phyloP scores from a whole-genome alignment of 192 early-diverging fungal species.

The Linnemannia schmuckeri region DNA sequence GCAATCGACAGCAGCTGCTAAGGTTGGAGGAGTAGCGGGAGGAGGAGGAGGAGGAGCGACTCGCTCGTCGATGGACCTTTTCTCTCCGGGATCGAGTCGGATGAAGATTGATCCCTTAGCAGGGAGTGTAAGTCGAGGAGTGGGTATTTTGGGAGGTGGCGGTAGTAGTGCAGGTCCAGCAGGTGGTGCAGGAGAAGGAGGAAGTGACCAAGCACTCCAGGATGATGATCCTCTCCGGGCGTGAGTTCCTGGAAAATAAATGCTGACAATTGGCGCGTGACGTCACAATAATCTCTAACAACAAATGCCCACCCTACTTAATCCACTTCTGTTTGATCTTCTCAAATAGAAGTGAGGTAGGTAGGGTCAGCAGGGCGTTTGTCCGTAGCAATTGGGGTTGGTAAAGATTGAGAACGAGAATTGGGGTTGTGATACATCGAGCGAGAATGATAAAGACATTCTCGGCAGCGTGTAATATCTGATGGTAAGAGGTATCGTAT shows the following conservation, averaged over 20 bases:
- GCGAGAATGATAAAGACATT: no score
- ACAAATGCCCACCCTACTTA: no score
- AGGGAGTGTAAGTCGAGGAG: slow-evolving; percentile 25
- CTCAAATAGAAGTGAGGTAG: no score
- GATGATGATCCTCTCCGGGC: slow-evolving; percentile 41
- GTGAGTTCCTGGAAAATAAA: neutral
- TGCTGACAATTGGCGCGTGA: neutral
- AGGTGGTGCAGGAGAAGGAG: slow-evolving; percentile 6
- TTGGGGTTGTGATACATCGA: no score
- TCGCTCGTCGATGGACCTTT: slow-evolving; percentile 1
- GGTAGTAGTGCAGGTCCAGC: neutral
- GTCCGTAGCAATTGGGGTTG: no score
- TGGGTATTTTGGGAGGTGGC: neutral
- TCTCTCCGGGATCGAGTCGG: slow-evolving; percentile 9
- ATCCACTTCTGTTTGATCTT: no score
- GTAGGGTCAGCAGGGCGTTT: no score
- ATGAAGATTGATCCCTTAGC: slow-evolving; percentile 43
- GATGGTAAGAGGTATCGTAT: no score
- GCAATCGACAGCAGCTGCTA: neutral
- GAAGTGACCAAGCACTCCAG: slow-evolving; percentile 16
- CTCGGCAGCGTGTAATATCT: no score
- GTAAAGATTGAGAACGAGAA: no score
- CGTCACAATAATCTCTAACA: no score
- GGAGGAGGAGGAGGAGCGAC: neutral
- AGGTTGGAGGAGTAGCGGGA: neutral